Conservation (phyloP, 2,329 filamentous ascomycete genomes). For the Aspergillus vadensis region DNA sequence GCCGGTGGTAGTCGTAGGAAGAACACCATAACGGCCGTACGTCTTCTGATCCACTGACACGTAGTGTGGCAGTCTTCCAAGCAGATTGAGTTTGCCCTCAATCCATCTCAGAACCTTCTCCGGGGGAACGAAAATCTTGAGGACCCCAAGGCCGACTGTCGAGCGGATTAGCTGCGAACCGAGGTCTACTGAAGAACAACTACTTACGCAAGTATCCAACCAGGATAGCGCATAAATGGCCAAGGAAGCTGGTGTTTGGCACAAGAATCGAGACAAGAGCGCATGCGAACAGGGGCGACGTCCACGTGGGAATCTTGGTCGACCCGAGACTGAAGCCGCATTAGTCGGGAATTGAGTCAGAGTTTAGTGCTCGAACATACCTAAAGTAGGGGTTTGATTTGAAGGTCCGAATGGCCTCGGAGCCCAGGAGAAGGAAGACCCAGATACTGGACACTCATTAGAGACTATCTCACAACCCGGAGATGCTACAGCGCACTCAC, state of each 20-base stretch:
- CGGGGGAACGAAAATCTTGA: conserved; percentile 85
- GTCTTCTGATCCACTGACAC: conserved; percentile 95
- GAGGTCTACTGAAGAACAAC: not conserved
- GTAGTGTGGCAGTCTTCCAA: conserved; percentile 84
- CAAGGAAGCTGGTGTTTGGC: conserved; percentile 79
- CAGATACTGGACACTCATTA: conserved; percentile 65
- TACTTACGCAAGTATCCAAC: conserved; percentile 83
- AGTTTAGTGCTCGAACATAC: conserved; percentile 38
- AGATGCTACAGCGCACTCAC: conserved; percentile 50
- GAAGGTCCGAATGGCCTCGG: conserved; percentile 84
- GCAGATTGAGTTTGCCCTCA: conserved; percentile 82
- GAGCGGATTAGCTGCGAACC: conserved; percentile 10
- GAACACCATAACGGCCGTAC: conserved; percentile 85
- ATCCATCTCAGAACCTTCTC: conserved; percentile 86
- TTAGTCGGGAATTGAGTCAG: conserved; percentile 16
- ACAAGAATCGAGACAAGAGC: conserved; percentile 75
- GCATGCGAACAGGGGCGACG: conserved; percentile 75
- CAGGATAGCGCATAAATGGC: conserved; percentile 79
- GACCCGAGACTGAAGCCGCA: conserved; percentile 52
- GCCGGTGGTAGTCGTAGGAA: conserved; percentile 60
- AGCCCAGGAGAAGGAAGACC: conserved; percentile 84
- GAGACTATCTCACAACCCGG: not conserved
- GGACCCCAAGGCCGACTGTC: conserved; percentile 78
- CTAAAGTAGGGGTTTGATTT: conserved; percentile 76
- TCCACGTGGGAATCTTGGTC: conserved; percentile 85